A percentile compares a stretch with the other conserved stretches of the same genome.
phyloP scores from a whole-genome alignment of 2,329 filamentous ascomycete species.

The Claviceps paspali region DNA sequence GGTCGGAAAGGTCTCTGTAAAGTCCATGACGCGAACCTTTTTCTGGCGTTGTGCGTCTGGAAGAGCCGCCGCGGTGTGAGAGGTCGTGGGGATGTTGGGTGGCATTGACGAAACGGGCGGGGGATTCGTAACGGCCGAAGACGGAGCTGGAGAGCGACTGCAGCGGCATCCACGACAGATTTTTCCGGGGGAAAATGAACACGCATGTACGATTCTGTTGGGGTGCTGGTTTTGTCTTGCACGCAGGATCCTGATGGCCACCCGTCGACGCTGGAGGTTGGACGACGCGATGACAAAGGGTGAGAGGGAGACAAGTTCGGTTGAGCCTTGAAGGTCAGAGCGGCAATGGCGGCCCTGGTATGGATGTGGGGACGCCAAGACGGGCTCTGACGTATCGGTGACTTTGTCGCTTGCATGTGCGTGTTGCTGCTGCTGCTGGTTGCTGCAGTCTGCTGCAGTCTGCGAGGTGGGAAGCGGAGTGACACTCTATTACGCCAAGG shows the following conservation, averaged over 20 bases:
- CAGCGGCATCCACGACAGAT: not conserved
- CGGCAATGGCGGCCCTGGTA: not conserved
- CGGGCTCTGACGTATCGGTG: constrained; percentile 2
- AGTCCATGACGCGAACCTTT: constrained; percentile 4
- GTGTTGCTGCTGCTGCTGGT: constrained; percentile 17
- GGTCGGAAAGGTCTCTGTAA: not conserved
- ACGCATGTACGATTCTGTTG: no score
- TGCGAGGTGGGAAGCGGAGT: no score
- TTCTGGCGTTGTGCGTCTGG: constrained; percentile 3
- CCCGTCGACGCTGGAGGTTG: not conserved
- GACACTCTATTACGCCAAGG: no score
- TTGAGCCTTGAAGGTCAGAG: no score
- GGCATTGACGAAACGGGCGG: constrained; percentile 4
- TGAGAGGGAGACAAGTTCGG: no score
- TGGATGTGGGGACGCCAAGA: not conserved
- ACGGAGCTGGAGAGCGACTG: not conserved
- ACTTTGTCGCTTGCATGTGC: not conserved
- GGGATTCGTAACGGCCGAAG: not conserved
- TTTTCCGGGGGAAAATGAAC: not conserved
- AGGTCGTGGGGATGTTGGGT: not conserved
- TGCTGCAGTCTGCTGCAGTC: no score
- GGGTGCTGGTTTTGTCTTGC: not conserved
- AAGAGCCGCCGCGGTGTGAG: not conserved
- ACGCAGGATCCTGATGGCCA: not conserved
- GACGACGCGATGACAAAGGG: no score